These are phyloP conservation scores for Fusarium subglutinans DNA, from an alignment of 2,329 filamentous ascomycete genomes.

Conservation along the genomic window DNA sequence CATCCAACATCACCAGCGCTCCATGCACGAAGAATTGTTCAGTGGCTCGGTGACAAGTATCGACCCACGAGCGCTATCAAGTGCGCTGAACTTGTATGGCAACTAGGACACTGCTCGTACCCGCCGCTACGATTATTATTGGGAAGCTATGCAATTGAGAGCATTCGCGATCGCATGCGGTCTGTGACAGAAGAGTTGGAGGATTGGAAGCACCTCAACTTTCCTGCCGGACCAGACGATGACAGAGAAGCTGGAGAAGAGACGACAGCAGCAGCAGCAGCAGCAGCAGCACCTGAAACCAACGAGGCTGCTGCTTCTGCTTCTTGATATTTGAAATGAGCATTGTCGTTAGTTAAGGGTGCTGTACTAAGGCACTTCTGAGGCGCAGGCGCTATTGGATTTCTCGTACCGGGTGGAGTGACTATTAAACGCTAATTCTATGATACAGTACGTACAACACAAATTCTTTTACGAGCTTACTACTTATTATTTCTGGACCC, in stretches of 20 bases:
- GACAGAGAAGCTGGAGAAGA: conserved; percentile 39
- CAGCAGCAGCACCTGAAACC: conserved; percentile 6
- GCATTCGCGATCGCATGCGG: conserved; percentile 86
- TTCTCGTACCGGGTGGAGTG: not conserved
- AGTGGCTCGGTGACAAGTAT: conserved; percentile 93
- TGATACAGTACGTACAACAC: conserved; percentile 1
- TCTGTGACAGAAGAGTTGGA: conserved; percentile 95
- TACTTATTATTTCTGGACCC: conserved; percentile 9
- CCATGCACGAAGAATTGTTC: conserved; percentile 89
- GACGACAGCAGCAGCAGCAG: not conserved
- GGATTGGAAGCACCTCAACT: conserved; percentile 90
- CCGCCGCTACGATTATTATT: conserved; percentile 87
- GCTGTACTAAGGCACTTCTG: not conserved
- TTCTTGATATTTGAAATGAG: conserved; percentile 8
- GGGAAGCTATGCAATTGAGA: conserved; percentile 95
- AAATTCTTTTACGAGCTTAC: conserved; percentile 21
- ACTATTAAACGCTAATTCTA: conserved; percentile 12
- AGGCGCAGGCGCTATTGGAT: not conserved
- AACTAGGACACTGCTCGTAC: conserved; percentile 93
- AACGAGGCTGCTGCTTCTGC: conserved; percentile 18
- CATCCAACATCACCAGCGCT: conserved; percentile 82
- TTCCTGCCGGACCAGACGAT: conserved; percentile 53
- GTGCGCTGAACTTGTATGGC: conserved; percentile 92
- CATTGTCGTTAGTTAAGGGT: not conserved
- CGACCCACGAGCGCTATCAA: conserved; percentile 88